Evolutionary conservation across 1,284 basidiomycete genomes (phyloP), one percentile per base, ranked within the genome.

Genomic region (Cronartium quercuum): DNA sequence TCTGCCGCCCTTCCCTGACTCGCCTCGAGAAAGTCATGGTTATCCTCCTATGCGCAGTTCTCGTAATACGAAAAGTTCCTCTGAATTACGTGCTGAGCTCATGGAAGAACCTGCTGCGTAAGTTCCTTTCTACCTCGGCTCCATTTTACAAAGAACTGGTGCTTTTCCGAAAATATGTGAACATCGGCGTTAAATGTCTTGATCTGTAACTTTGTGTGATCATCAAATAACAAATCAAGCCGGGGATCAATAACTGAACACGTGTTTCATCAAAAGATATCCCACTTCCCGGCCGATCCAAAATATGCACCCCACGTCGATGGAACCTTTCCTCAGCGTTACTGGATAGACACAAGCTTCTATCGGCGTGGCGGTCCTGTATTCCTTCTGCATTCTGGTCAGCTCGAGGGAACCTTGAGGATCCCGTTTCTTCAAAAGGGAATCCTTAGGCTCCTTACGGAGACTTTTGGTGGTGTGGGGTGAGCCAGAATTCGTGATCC

Each of bases 371-470:
- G 76, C 21, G 51, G 51, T 13, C 80, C 80, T 9, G 76, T 81
- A 67, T 80, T 78, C 58, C 77, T 81, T 41, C 76, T 80, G 38
- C 80, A 81, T 69, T 76, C 77, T 42, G 81, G 81, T 7, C 80
- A 81, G 66, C 76, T 79, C 9, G 70, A 75, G 55, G 78, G 77
- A 0, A 61, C 15, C 0, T 63, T 67, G n/a, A 74, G 79, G 10
- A 68, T 79, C 18, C 68, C 77, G 9, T 79, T 75, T 70, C 78
- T 80, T 64, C 77, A 80, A 41, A 76, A 76, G 6, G 80, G 80
- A 10, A 81, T 81, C 60, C 63, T 81, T 13, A 77, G 79, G 47
- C 77, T 79, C 29, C 78, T 81, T 12, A 77, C 80, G 3, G 66
- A 77, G 29, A 79, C 77, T 4, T 80, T 78, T 0, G 78, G 78